Conservation (phyloP, 2,329 filamentous ascomycete species). For the Monascus ruber region DNA sequence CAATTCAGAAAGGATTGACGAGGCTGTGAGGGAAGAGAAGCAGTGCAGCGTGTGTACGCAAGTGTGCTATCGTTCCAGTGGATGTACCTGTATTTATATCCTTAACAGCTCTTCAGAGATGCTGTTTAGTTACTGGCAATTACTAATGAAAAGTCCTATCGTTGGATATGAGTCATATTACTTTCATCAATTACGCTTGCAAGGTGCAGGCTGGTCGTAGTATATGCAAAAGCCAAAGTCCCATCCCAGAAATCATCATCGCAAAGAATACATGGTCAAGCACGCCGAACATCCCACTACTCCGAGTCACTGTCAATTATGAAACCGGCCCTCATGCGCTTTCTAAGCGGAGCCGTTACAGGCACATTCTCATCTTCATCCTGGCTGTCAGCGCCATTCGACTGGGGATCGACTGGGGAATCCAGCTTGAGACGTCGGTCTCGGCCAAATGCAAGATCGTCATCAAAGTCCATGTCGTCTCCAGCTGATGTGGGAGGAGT, state of each 20-base stretch:
- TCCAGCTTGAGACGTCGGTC: constrained; percentile 10
- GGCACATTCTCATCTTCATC: constrained; percentile 22
- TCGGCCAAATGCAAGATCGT: constrained; percentile 22
- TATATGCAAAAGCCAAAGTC: not conserved
- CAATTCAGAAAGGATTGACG: too few relatives aligned
- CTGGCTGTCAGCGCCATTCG: constrained; percentile 7
- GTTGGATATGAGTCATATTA: not conserved
- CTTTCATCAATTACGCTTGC: not conserved
- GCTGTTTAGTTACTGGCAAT: too few relatives aligned
- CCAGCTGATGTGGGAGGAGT: constrained; percentile 18
- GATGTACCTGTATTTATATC: too few relatives aligned
- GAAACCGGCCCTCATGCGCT: constrained; percentile 29
- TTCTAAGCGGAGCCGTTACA: constrained; percentile 16
- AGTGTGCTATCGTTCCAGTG: too few relatives aligned
- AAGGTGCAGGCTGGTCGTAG: too few relatives aligned
- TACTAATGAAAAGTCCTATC: too few relatives aligned
- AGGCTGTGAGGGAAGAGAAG: too few relatives aligned
- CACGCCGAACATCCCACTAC: constrained; percentile 8
- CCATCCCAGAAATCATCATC: not conserved
- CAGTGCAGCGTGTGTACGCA: too few relatives aligned
- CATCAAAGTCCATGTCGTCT: constrained; percentile 22
- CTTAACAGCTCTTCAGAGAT: too few relatives aligned
- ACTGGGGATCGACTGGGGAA: not conserved
- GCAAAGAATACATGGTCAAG: constrained; percentile 14
- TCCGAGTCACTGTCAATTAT: constrained; percentile 35